A percentile compares a stretch with the other conserved stretches of the same genome.
These are phyloP conservation scores for Exserohilum rostratum DNA, from an alignment of 2,329 filamentous ascomycete species.

Conservation along the genomic window DNA sequence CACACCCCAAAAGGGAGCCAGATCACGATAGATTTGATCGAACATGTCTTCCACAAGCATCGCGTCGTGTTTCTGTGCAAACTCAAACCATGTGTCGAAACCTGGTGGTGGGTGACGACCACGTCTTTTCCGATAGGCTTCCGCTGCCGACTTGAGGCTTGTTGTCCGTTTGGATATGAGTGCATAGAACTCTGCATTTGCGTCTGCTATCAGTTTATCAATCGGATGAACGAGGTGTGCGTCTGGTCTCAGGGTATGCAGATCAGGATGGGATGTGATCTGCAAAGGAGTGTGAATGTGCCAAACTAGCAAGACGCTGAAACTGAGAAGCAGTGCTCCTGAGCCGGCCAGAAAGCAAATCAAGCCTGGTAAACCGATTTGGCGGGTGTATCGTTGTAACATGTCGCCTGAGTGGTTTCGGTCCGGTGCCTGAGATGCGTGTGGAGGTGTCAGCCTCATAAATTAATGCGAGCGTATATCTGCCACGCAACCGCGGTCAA, in stretches of 20 bases:
- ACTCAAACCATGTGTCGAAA: conserved; percentile 57
- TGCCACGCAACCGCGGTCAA: not conserved
- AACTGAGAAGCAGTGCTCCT: conserved; percentile 68
- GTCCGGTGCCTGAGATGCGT: not conserved
- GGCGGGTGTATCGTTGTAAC: not conserved
- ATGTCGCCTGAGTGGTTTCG: not conserved
- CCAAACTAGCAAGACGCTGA: conserved; percentile 37
- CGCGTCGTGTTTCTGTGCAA: conserved; percentile 50
- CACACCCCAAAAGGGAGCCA: conserved; percentile 58
- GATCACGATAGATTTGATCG: conserved; percentile 58
- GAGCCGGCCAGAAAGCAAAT: conserved; percentile 63
- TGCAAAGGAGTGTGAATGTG: not conserved
- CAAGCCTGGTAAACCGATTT: conserved; percentile 53
- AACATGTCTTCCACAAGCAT: conserved; percentile 59
- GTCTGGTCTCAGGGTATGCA: not conserved
- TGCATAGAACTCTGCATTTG: conserved; percentile 37
- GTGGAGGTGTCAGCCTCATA: not conserved
- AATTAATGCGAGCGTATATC: not conserved
- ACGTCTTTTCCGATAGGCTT: conserved; percentile 51
- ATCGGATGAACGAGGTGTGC: conserved; percentile 43
- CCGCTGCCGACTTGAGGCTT: conserved; percentile 47
- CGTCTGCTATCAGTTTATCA: conserved; percentile 45
- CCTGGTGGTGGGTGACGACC: conserved; percentile 58
- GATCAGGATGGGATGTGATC: not conserved
- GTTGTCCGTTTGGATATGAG: conserved; percentile 47